Percentiles rank a stretch among this genome's conserved stretches.
These are phyloP conservation scores for Ceratobasidium theobromae DNA, from an alignment of 1,284 basidiomycete genomes.

Conservation along the genomic window DNA sequence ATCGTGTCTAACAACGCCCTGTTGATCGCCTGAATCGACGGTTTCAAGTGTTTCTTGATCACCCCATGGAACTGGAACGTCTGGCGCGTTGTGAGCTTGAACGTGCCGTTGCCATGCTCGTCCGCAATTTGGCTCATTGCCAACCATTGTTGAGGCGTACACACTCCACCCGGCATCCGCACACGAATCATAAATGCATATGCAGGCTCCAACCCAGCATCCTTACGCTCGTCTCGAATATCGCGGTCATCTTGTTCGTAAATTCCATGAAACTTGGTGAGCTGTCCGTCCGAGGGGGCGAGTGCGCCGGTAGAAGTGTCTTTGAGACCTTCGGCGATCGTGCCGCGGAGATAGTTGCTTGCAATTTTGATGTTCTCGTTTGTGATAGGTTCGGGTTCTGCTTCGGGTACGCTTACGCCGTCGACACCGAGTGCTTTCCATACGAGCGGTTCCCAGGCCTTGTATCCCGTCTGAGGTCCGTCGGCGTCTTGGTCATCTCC, in stretches of 20 bases:
- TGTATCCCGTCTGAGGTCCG: slow-evolving; percentile 95
- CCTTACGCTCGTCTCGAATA: slow-evolving; percentile 93
- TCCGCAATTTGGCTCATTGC: slow-evolving; percentile 95
- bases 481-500: slow-evolving; percentile 99
- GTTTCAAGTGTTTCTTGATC: slow-evolving; percentile 94
- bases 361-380: slow-evolving; percentile 99
- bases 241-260: slow-evolving; percentile 98
- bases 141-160: slow-evolving; percentile 89
- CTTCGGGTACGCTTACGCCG: slow-evolving; percentile 83
- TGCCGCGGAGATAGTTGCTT: slow-evolving; percentile 91
- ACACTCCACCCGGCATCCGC: slow-evolving; percentile 94
- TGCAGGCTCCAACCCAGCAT: slow-evolving; percentile 91
- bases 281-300: slow-evolving; percentile 85
- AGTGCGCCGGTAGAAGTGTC: slow-evolving; percentile 89
- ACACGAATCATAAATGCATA: slow-evolving; percentile 99
- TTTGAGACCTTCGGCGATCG: slow-evolving; percentile 87
- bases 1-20: slow-evolving; percentile 89
- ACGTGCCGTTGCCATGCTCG: slow-evolving; percentile 89
- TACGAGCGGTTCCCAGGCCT: slow-evolving; percentile 85
- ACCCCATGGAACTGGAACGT: slow-evolving; percentile 99
- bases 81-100: slow-evolving; percentile 97
- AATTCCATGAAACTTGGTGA: slow-evolving; percentile 99
- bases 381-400: slow-evolving; percentile 94
- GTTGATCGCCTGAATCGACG: slow-evolving; percentile 96
- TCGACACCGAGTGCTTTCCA: slow-evolving; percentile 98